Percentiles rank a stretch among this genome's conserved stretches.
These are phyloP conservation scores for Aspergillus ruber DNA, from an alignment of 2,329 filamentous ascomycete genomes.

Conservation along the genomic window DNA sequence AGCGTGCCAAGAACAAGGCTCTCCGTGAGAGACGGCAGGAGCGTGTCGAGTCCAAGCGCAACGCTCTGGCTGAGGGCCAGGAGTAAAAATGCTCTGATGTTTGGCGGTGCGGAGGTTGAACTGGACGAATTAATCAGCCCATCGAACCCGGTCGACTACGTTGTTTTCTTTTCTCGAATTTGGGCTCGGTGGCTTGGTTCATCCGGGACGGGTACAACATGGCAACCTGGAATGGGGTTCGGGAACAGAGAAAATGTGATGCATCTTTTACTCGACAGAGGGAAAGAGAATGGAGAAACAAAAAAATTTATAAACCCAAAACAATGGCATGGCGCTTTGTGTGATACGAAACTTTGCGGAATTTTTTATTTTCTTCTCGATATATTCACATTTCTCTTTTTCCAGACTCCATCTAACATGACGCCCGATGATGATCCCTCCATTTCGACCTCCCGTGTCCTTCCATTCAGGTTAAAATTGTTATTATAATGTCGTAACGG, in stretches of 20 bases:
- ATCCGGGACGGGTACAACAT: conserved; percentile 11
- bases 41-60: conserved; percentile 85
- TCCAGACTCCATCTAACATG: conserved; percentile 1
- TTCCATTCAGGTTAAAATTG: conserved; percentile 1
- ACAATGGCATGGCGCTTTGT: conserved; percentile 23
- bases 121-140: conserved; percentile 23
- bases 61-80: conserved; percentile 66
- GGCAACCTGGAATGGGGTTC: conserved; percentile 12
- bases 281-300: conserved; percentile 12
- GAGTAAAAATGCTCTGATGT: conserved; percentile 35
- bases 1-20: conserved; percentile 99
- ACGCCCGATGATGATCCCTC: not conserved
- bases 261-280: conserved; percentile 9
- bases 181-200: conserved; percentile 15
- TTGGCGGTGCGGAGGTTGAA: conserved; percentile 34
- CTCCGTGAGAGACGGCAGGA: conserved; percentile 97
- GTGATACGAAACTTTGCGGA: conserved; percentile 15
- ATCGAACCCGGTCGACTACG: conserved; percentile 22
- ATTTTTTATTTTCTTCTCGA: conserved; percentile 6
- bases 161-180: conserved; percentile 12
- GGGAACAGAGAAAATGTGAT: conserved; percentile 12
- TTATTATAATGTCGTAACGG: conserved; percentile 9
- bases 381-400: not conserved
- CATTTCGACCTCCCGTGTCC: not conserved
- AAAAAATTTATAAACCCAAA: conserved; percentile 13